Base-by-base conservation (phyloP, 106 monocot species). In the Allium sativum region DNA sequence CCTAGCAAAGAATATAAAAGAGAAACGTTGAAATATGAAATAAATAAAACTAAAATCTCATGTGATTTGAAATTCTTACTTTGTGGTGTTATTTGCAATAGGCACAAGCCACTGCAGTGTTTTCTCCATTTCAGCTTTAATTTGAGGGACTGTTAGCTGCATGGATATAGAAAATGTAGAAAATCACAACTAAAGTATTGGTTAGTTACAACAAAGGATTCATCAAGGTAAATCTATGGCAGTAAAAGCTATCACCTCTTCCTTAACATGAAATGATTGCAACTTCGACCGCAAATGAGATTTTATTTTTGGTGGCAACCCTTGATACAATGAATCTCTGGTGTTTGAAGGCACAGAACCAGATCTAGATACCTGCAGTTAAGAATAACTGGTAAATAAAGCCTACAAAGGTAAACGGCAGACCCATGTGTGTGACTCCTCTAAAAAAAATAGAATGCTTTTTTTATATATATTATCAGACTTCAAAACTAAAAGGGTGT, bases 251-350 rank as follows among this genome's bases (percentile, higher is more conserved):
- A 17, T 58, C 42, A 86, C 85, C 77, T 86, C 78, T 76, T 86
- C 85, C 40, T 59, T 61, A n/a, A 70, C 43, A 45, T 78, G 68
- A 70, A 78, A 75, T 9, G 69, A 75, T 59, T 75, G 78, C 70
- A 86, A 62, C 62, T 69, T 73, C 41, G 72, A 56, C 18, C 85
- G 78, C 12, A 86, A 58, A 66, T 72, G 68, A 57, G 62, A 61
- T 73, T 81, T 86, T 56, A 86, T 64, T 51, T 48, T 63, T 50
- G 85, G 85, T 41, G 85, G 85, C 59, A 86, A 51, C 48, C 78
- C 75, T 67, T 81, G 85, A 61, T 86, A 86, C 55, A 86, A 68
- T 48, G 77, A 21, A 59, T 86, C 81, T 59, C 85, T 78, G 20
- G 69, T 69, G 61, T 73, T 86, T 67, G 78, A 57, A 58, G 81